phyloP scores from a whole-genome alignment of 2,329 filamentous ascomycete genomes.

The Fusarium heterosporum region DNA sequence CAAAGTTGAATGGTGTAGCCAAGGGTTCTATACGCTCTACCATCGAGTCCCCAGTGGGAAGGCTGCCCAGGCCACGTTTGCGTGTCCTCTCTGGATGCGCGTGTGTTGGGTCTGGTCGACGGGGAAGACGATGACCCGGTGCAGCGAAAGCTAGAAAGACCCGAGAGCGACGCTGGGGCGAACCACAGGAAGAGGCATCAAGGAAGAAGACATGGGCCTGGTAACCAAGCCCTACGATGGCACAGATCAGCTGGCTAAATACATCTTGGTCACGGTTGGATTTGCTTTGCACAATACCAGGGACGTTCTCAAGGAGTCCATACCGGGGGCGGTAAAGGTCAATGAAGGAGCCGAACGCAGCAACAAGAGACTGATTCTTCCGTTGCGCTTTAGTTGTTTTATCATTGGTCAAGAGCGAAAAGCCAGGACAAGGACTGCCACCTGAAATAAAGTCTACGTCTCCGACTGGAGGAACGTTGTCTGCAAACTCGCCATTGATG shows the following conservation, averaged over 20 bases:
- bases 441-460: conserved; percentile 76
- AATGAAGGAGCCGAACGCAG: conserved; percentile 78
- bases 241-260: conserved; percentile 78
- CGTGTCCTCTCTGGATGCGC: conserved; percentile 60
- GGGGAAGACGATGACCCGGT: conserved; percentile 69
- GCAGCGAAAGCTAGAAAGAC: conserved; percentile 79
- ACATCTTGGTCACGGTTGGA: conserved; percentile 68
- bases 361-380: conserved; percentile 81
- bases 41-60: conserved; percentile 71
- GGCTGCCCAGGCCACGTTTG: conserved; percentile 62
- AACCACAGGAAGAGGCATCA: conserved; percentile 77
- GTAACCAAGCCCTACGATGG: conserved; percentile 81
- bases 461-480: conserved; percentile 67
- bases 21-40: conserved; percentile 57
- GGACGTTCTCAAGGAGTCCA: conserved; percentile 82
- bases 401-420: conserved; percentile 72
- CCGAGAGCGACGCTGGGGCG: conserved; percentile 72
- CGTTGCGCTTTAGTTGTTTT: conserved; percentile 66
- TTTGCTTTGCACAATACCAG: conserved; percentile 67
- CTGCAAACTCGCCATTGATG: conserved; percentile 61
- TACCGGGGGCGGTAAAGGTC: conserved; percentile 82
- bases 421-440: conserved; percentile 83
- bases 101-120: conserved; percentile 70
- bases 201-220: conserved; percentile 76
- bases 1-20: conserved; percentile 69